Base-by-base conservation (phyloP, 2,329 filamentous ascomycete genomes). In the Aspergillus sojae region DNA sequence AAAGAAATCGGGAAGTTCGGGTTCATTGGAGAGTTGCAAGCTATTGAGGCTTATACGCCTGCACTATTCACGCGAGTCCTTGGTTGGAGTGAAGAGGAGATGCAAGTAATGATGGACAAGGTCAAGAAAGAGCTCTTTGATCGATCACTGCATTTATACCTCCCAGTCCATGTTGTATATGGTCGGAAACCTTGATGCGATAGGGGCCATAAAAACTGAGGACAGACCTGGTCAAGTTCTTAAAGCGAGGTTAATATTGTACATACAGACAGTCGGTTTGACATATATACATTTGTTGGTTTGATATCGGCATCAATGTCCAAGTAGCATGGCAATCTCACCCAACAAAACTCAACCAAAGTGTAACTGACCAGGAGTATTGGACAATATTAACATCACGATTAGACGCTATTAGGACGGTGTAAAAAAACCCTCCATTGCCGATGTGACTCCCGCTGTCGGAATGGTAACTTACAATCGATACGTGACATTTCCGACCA, bases 391-490 rank as follows among this genome's bases (percentile, higher is more conserved):
- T 5, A 16, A 36, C 12, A 36, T 14, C 5, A 14, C 14, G 14
- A 5, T 16, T 36, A 36, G 34, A 16, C 34, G 36, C 19, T 9
- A 7, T 41, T 3, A 21, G 19, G 43, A 23, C 12, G 14, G 1
- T 16, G 45, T 48, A 28, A 48, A 28, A 16, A n/a, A 26, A 23
- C 30, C 7, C 10, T 3, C 19, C 48, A 52, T 62, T 62, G 60
- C 60, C 60, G 60, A 62, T 26, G 55, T 43, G 28, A 36, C 11
- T 54, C 55, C 60, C 60, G 60, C 52, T 58, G 21, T 62, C 55
- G 60, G 60, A 62, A 62, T 58, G 14, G 60, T 62, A 62, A 62
- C 52, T 21, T 62, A 58, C 60, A 32, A 32, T 32, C 9, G 4
- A 52, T 30, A 28, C 46, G 16, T 50, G 19, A 46, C 52, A 56